phyloP scores from a whole-genome alignment of 805 yeast species.

The Ogataea kodamae region DNA sequence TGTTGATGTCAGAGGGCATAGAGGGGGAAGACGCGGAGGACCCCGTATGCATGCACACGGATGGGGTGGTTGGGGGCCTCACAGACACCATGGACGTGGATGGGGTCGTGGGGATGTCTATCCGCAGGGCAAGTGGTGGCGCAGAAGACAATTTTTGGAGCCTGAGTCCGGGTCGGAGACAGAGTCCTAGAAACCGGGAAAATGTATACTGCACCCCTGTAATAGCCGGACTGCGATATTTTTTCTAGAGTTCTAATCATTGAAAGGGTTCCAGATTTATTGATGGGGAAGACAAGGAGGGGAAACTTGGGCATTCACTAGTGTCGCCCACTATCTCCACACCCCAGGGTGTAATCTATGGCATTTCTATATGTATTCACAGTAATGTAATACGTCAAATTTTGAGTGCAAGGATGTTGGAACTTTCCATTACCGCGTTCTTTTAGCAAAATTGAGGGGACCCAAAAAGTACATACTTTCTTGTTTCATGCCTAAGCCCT shows the following conservation, averaged over 20 bases:
- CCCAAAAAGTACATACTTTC: slow-evolving; percentile 3
- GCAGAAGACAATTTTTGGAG: neutral
- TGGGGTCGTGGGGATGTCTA: no score
- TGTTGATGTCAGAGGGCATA: no score
- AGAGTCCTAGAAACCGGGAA: neutral
- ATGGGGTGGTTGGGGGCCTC: neutral
- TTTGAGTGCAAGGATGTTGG: slow-evolving; percentile 1
- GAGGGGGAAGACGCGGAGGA: neutral
- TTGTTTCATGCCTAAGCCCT: slow-evolving; percentile 2
- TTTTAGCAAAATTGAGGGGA: slow-evolving; percentile 7
- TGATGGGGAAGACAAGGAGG: no score
- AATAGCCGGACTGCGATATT: no score
- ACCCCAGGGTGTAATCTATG: no score
- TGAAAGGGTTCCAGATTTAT: no score
- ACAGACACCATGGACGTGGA: neutral
- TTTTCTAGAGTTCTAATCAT: no score
- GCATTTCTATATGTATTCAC: no score
- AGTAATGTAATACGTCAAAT: no score
- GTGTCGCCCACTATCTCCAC: no score
- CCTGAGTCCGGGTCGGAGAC: slow-evolving; percentile 7
- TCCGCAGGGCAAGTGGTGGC: no score
- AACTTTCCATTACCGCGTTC: slow-evolving; percentile 9
- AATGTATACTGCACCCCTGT: neutral
- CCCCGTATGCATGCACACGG: neutral
- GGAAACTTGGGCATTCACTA: no score